Percentiles rank a stretch among this genome's conserved stretches.
Evolutionary conservation across 108 stramenopile genomes (phyloP).

Genomic region (Fistulifera pelliculosa): DNA sequence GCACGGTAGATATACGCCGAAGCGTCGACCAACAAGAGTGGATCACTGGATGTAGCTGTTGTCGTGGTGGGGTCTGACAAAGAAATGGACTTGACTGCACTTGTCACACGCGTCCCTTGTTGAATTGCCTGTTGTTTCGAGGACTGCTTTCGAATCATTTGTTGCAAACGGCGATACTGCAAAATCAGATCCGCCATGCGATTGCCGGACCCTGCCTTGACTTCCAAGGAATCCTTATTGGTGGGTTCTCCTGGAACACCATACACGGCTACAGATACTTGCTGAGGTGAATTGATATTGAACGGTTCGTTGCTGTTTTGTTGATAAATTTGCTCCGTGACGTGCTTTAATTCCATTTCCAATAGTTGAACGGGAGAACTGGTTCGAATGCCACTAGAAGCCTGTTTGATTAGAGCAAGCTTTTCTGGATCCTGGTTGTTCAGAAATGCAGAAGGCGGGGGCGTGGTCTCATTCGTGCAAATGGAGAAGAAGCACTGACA

Average conservation of each 20-base stretch:
- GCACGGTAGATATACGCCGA: slow-evolving; percentile 82
- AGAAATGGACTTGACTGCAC: background rate
- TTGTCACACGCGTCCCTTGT: slow-evolving; percentile 7
- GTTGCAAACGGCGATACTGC: slow-evolving; percentile 32
- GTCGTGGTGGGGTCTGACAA: background rate
- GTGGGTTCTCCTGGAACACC: slow-evolving; percentile 46
- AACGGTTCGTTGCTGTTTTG: slow-evolving; percentile 35
- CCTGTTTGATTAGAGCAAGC: too few species aligned
- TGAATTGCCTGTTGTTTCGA: slow-evolving; percentile 13
- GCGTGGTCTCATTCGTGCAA: too few species aligned
- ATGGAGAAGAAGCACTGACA: too few species aligned
- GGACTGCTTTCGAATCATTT: slow-evolving; percentile 27
- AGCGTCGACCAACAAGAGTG: slow-evolving; percentile 73
- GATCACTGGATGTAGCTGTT: slow-evolving; percentile 20
- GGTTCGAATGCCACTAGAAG: too few species aligned
- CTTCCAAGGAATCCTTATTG: slow-evolving; percentile 62
- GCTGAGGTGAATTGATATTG: slow-evolving; percentile 68
- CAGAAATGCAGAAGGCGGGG: too few species aligned
- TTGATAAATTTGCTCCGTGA: slow-evolving; percentile 6
- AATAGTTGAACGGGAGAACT: background rate
- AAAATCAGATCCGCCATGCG: slow-evolving; percentile 37
- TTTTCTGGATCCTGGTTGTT: too few species aligned
- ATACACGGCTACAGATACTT: slow-evolving; percentile 58
- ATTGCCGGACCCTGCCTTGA: slow-evolving; percentile 56
- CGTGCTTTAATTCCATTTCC: background rate